Percentiles rank a stretch among this genome's conserved stretches.
These are phyloP conservation scores for Cryptosporidium sp. DNA, from an alignment of 169 alveolate genomes.

Conservation along the genomic window DNA sequence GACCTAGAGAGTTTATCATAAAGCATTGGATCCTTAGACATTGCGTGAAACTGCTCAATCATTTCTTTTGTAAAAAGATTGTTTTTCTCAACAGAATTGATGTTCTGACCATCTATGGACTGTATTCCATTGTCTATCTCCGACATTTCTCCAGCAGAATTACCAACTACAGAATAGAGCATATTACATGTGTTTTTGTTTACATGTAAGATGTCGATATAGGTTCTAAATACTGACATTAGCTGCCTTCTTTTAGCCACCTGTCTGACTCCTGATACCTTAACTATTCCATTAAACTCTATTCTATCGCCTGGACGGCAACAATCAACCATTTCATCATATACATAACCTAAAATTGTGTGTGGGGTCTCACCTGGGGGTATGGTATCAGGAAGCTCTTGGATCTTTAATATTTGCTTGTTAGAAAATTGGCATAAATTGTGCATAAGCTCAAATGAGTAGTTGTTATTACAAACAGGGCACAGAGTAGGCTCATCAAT, in stretches of 20 bases:
- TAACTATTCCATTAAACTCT: conserved; percentile 95
- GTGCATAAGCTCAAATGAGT: conserved; percentile 93
- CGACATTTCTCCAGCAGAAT: conserved; percentile 72
- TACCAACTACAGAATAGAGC: conserved; percentile 61
- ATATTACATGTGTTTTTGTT: conserved; percentile 54
- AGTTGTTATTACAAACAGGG: conserved; percentile 90
- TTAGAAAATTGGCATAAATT: conserved; percentile 94
- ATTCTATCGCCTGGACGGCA: conserved; percentile 98
- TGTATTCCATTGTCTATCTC: conserved; percentile 71
- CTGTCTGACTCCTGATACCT: conserved; percentile 93
- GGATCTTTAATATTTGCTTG: conserved; percentile 93
- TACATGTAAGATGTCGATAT: conserved; percentile 92
- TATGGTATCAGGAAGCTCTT: conserved; percentile 93
- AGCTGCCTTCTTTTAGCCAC: conserved; percentile 90
- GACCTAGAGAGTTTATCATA: conserved; percentile 93
- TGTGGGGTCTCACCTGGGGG: conserved; percentile 96
- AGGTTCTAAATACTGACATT: conserved; percentile 92
- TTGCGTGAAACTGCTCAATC: conserved; percentile 83
- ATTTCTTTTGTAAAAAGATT: conserved; percentile 83
- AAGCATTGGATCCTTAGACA: conserved; percentile 89
- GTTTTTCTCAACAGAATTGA: conserved; percentile 34
- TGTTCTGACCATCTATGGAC: conserved; percentile 33
- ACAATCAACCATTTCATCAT: conserved; percentile 95
- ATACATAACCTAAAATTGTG: conserved; percentile 85
- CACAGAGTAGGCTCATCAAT: conserved; percentile 96